Evolutionary conservation across 305 asterid genomes (phyloP), one percentile per base, ranked within the genome.

Genomic region (Fraxinus albicans): DNA sequence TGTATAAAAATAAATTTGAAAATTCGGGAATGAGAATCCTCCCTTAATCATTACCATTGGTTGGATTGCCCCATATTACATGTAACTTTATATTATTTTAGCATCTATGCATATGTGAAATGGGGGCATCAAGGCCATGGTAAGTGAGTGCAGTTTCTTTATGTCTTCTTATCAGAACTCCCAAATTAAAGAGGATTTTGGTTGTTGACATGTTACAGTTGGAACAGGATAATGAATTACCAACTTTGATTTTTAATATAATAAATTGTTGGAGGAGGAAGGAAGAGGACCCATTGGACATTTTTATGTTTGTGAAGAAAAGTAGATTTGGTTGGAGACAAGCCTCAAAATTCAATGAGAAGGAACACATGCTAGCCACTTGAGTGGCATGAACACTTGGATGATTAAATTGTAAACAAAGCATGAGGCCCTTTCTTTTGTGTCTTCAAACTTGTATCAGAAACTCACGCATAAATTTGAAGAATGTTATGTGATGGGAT

Each of bases 291-390:
- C 92, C 93, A 87, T 85, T 9, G 36, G 21, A 84, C 86, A 81
- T 36, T 35, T 38, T 65, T 53, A 55, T 86, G 84, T 76, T 77
- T 81, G 75, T 85, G 79, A 50, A 84, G 84, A 85, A 79, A 79
- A 85, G 86, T 33, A 78, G 88, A 88, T 44, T 86, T 87, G 89
- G 82, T 82, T 88, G 85, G 83, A 73, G 78, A 81, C 50, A 76
- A 82, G 76, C 86, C 74, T 75, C 76, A 38, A 72, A 81, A 31
- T 82, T 77, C 23, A 78, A 65, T 76, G 83, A 81, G 74, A 82
- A 77, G 80, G 78, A 81, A 87, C 93, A 88, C 94, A 88, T 92
- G 97, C 84, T 83, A 81, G 85, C 92, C 95, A 91, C 92, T 90
- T 88, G 77, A 78, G 87, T 84, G 15, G 86, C 93, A 90, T 82